Evolutionary conservation across 78 protist genomes (phyloP).

Genomic region (Dictyostelium brefeldianum): DNA sequence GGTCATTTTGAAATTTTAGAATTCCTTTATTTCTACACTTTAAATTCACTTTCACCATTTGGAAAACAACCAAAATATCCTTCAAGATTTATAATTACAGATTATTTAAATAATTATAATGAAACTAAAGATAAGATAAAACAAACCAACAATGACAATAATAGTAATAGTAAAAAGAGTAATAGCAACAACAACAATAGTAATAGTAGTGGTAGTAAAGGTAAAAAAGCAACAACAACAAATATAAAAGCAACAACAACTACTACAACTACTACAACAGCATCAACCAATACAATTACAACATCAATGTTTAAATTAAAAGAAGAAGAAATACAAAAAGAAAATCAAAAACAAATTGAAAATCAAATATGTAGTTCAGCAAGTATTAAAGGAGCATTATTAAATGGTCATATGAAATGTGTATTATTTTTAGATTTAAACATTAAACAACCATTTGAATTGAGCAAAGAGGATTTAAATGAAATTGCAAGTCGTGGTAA

Average conservation of each 20-base stretch:
- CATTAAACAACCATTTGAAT: neutral
- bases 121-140: too few species aligned
- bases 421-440: neutral
- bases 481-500: conserved; percentile 9
- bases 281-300: neutral
- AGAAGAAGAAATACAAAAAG: neutral
- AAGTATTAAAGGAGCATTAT: neutral
- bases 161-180: neutral
- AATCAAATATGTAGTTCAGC: neutral
- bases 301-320: too few species aligned
- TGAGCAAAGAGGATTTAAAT: neutral
- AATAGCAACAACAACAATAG: neutral
- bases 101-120: too few species aligned
- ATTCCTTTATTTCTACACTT: neutral
- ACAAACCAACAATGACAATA: neutral
- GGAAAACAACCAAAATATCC: too few species aligned
- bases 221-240: neutral
- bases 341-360: neutral
- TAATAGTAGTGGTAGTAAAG: conserved; percentile 5
- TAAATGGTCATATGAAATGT: neutral
- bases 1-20: neutral
- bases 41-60: too few species aligned
- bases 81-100: too few species aligned
- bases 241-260: neutral
- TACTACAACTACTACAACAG: neutral